Evolutionary conservation across 1,284 basidiomycete genomes (phyloP), one percentile per base, ranked within the genome.

Genomic region (Stygiomarasmius scandens): DNA sequence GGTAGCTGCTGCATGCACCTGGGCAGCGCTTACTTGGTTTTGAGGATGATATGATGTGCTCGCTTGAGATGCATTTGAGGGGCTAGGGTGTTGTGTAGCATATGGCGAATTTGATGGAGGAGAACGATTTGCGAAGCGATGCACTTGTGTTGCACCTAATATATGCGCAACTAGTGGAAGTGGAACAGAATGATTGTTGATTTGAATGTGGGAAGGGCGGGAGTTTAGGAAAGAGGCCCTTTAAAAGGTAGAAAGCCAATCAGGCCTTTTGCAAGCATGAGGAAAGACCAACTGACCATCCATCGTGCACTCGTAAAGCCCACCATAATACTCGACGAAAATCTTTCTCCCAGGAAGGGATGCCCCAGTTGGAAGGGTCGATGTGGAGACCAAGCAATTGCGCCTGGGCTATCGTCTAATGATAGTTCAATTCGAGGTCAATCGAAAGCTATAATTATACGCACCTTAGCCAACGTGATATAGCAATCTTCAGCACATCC

Each of bases 191-290:
- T 58, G 59, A 44, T 67, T 67, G 20, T 66, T 60, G 23, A 43
- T 51, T 55, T 67, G 66, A 29, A 67, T 64, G 51, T 67, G 66
- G 4, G 66, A 67, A 12, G 66, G 66, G 27, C 66, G 61, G 10
- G 66, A 66, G 54, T 67, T 67, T 20, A 67, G 49, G 55, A 67
- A 67, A 14, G 63, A 66, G 49, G 64, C 63, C 64, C 65, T 65
- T 50, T n/a, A n/a, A n/a, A n/a, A n/a, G n/a, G n/a, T n/a, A 16
- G 12, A 16, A 8, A 24, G 4, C n/a, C 3, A 25, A 22, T 9
- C 34, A 43, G 9, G 0, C 12, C 54, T 16, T 49, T 47, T 48
- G 3, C n/a, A 2, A 20, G n/a, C 32, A 38, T 8, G 2, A 6
- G 4, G 6, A 41, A 27, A n/a, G 20, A 5, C 14, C 23, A 19